Conservation (phyloP, 305 asterid genomes). For the Petunia hybrid region DNA sequence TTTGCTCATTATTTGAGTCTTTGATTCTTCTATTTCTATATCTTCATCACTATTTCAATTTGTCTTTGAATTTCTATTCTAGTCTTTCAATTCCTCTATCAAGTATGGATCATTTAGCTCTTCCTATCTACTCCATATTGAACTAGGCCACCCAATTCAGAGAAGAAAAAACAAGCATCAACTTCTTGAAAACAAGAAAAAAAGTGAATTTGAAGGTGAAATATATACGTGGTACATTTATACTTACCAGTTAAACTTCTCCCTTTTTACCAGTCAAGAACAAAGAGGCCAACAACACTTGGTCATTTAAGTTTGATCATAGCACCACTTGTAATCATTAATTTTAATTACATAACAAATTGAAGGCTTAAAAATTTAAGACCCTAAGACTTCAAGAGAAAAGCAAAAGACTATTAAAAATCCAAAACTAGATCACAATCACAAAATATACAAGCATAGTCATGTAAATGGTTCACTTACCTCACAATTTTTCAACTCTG, state of each 20-base stretch:
- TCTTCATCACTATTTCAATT: too few species aligned
- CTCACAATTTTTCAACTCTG: constrained; percentile 63
- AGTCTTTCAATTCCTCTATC: too few species aligned
- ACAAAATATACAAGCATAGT: neutral
- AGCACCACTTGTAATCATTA: constrained; percentile 27
- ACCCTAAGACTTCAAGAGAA: constrained; percentile 10
- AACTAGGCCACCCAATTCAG: neutral
- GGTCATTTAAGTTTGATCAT: constrained; percentile 8
- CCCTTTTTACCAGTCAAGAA: too few species aligned
- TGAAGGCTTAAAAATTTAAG: neutral
- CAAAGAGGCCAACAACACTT: neutral
- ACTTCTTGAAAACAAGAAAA: constrained; percentile 18
- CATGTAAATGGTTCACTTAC: constrained; percentile 46
- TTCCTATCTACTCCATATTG: neutral
- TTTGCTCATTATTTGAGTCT: too few species aligned
- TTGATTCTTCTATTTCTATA: too few species aligned
- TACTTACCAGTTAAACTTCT: too few species aligned
- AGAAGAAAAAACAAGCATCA: constrained; percentile 1
- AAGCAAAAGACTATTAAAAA: constrained; percentile 4
- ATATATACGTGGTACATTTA: too few species aligned
- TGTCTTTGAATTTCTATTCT: too few species aligned
- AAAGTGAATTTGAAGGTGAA: constrained; percentile 8
- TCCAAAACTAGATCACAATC: neutral
- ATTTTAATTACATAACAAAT: neutral
- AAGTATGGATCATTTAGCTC: constrained; percentile 1